phyloP scores from a whole-genome alignment of 148 eudicot species.

The Rhododendron ferrugineum region DNA sequence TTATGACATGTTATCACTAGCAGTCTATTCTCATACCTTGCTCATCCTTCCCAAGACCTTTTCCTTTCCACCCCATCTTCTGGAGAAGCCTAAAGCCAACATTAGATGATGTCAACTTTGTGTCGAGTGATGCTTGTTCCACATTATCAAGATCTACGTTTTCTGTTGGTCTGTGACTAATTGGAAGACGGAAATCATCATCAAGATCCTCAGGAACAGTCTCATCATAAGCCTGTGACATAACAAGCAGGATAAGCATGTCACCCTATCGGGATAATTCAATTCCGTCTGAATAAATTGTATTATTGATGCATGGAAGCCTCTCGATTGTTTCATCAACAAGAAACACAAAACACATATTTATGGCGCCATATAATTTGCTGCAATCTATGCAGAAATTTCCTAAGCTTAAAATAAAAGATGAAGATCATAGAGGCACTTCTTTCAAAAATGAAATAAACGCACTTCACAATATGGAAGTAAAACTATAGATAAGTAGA shows the following conservation, averaged over 20 bases:
- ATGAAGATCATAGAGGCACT: background rate
- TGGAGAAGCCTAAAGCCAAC: constrained; percentile 87
- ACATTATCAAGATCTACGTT: constrained; percentile 81
- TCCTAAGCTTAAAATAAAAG: background rate
- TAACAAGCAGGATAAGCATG: constrained; percentile 1
- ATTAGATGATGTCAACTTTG: constrained; percentile 73
- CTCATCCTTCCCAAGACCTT: constrained; percentile 90
- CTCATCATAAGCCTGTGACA: constrained; percentile 39
- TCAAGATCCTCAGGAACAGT: constrained; percentile 49
- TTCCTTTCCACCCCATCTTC: constrained; percentile 99
- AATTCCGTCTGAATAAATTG: background rate
- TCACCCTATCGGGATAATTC: background rate
- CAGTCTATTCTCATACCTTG: constrained; percentile 52
- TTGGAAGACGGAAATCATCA: constrained; percentile 76
- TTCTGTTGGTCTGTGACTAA: constrained; percentile 75
- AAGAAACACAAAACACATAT: background rate
- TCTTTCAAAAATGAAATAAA: background rate
- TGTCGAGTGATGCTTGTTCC: constrained; percentile 92
- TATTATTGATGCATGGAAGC: background rate
- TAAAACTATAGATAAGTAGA: background rate
- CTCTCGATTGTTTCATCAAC: background rate
- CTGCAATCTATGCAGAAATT: background rate
- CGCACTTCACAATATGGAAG: background rate
- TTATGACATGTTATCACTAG: background rate
- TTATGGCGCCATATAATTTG: background rate